Conservation (phyloP, 371 early-diverging fungal genomes). For the Apophysomyces ossiformis region DNA sequence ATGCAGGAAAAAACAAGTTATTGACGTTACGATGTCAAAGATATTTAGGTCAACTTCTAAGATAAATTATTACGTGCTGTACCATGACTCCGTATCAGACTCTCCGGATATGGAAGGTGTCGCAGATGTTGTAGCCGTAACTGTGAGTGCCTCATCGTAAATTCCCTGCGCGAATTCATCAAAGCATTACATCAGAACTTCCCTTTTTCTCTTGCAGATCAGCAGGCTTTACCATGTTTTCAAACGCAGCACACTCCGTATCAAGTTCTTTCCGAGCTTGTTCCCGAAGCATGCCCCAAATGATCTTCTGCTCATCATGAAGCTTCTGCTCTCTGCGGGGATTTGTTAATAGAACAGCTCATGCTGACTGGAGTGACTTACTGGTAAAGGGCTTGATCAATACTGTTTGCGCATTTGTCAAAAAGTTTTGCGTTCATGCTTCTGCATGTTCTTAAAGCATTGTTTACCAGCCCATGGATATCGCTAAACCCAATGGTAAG, state of each 20-base stretch:
- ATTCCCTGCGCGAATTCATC: background rate
- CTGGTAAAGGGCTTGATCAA: slow-evolving; percentile 22
- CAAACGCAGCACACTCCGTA: background rate
- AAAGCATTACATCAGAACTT: too few relatives aligned
- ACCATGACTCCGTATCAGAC: slow-evolving; percentile 3
- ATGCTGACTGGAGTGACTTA: background rate
- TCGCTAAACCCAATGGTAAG: slow-evolving; percentile 55
- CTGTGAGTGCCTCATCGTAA: background rate
- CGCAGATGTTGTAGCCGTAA: background rate
- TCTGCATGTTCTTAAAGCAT: slow-evolving; percentile 92
- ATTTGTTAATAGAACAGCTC: background rate
- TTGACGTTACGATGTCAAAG: too few relatives aligned
- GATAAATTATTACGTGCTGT: background rate
- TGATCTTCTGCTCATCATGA: background rate
- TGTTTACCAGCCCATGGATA: slow-evolving; percentile 93
- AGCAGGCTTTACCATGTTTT: background rate
- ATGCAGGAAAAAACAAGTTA: too few relatives aligned
- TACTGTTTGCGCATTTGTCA: slow-evolving; percentile 85
- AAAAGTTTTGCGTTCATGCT: slow-evolving; percentile 89
- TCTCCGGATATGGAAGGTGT: slow-evolving; percentile 1
- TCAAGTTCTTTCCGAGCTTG: background rate
- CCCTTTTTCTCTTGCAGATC: too few relatives aligned
- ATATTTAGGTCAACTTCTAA: background rate
- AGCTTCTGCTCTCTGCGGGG: background rate
- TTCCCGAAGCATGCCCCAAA: slow-evolving; percentile 3